Conservation (phyloP, 768 basidiomycete species). For the Lyophyllum atratum region DNA sequence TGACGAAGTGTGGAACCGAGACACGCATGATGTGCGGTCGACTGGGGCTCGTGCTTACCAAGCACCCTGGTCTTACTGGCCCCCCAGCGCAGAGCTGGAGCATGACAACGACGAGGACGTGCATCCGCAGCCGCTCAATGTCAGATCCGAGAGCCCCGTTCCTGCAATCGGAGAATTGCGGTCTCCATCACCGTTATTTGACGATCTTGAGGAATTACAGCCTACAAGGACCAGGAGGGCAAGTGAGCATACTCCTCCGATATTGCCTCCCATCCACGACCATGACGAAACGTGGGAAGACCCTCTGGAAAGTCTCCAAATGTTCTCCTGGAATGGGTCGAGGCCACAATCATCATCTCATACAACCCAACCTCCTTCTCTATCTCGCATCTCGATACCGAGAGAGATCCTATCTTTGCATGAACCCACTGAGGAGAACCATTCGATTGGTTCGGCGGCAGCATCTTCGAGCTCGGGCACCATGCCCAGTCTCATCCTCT, state of each 20-base stretch:
- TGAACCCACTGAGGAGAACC: background rate
- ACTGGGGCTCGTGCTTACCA: background rate
- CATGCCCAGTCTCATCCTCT: background rate
- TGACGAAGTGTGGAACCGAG: slow-evolving; percentile 7
- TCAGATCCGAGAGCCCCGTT: slow-evolving; percentile 6
- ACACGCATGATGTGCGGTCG: background rate
- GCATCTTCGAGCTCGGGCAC: background rate
- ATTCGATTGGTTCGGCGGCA: background rate
- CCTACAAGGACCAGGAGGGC: background rate
- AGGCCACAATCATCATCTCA: background rate
- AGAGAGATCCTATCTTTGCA: background rate
- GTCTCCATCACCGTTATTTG: slow-evolving; percentile 16
- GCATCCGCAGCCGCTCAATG: background rate
- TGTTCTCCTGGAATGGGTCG: background rate
- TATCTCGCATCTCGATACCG: slow-evolving; percentile 3
- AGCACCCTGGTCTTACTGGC: slow-evolving; percentile 4
- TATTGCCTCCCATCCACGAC: slow-evolving; percentile 12
- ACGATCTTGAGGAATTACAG: slow-evolving; percentile 9
- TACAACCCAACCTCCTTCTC: background rate
- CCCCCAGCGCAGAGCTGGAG: background rate
- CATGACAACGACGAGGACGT: background rate
- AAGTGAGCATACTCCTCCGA: slow-evolving; percentile 10
- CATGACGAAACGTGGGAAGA: slow-evolving; percentile 8
- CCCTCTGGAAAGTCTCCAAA: slow-evolving; percentile 2
- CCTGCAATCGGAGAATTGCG: slow-evolving; percentile 16